Evolutionary conservation across 257 asterid species (phyloP).

Genomic region (Scutellaria baicalensis): DNA sequence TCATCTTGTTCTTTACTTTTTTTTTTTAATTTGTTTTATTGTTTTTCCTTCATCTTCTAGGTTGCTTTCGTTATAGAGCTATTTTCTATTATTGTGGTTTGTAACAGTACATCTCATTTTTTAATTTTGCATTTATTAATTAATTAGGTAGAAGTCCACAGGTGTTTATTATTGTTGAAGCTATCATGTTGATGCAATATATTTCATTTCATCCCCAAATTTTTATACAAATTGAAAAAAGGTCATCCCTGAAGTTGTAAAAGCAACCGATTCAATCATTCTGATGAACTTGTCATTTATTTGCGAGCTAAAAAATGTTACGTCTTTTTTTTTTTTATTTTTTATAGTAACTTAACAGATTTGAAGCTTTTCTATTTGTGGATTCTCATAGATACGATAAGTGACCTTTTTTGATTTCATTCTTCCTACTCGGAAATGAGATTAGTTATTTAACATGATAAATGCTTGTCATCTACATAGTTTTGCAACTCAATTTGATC

Average conservation of each 20-base stretch:
- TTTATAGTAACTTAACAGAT: neutral
- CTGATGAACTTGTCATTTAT: neutral
- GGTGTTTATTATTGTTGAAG: neutral
- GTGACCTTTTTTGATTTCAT: neutral
- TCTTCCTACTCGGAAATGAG: neutral
- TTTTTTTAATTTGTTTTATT: neutral
- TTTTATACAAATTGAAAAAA: neutral
- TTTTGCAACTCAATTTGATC: neutral
- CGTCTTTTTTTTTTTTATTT: neutral
- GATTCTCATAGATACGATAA: neutral
- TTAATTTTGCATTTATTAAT: neutral
- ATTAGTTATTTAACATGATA: neutral
- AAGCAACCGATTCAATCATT: neutral
- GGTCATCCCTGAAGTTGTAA: neutral
- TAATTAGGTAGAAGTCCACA: neutral
- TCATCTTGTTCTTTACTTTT: neutral
- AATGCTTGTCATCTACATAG: neutral
- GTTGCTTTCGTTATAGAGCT: neutral
- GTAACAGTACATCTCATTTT: neutral
- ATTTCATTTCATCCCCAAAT: neutral
- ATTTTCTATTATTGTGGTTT: neutral
- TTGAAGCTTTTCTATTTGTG: neutral
- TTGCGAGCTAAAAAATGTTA: neutral
- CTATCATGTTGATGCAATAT: neutral
- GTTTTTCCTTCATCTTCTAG: neutral